Conservation (phyloP, 2,329 filamentous ascomycete species). For the Sporothrix dimorphospora region DNA sequence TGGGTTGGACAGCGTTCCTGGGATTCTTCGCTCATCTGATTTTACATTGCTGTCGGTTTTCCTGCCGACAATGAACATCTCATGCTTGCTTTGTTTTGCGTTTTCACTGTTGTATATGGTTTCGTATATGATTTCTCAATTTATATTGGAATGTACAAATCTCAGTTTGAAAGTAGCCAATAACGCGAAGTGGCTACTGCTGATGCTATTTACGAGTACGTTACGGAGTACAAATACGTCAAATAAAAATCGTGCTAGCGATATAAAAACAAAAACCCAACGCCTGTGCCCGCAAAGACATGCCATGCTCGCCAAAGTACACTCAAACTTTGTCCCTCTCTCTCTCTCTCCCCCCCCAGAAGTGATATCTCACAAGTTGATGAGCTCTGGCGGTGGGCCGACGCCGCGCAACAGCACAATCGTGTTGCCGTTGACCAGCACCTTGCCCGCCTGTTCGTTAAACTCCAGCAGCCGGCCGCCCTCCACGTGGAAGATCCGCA, state of each 20-base stretch:
- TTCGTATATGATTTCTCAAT: neutral
- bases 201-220: slow-evolving; percentile 9
- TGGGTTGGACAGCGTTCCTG: slow-evolving; percentile 12
- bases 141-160: slow-evolving; percentile 17
- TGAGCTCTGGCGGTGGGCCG: slow-evolving; percentile 74
- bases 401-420: slow-evolving; percentile 86
- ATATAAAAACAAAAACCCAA: neutral
- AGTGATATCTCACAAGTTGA: slow-evolving; percentile 52
- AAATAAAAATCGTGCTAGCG: neutral
- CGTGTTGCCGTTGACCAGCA: slow-evolving; percentile 80
- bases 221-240: neutral
- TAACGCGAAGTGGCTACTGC: neutral
- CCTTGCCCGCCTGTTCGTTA: slow-evolving; percentile 77
- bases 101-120: neutral
- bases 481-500: slow-evolving; percentile 92
- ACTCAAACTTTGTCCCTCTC: neutral
- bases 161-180: neutral
- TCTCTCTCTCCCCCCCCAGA: neutral
- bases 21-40: slow-evolving; percentile 3
- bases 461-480: slow-evolving; percentile 85
- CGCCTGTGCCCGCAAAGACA: neutral
- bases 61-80: neutral
- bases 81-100: neutral
- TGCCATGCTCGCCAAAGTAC: slow-evolving; percentile 9
- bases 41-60: neutral